These are phyloP conservation scores for Talaromyces verruculosus DNA, from an alignment of 2,329 filamentous ascomycete genomes.

Conservation along the genomic window DNA sequence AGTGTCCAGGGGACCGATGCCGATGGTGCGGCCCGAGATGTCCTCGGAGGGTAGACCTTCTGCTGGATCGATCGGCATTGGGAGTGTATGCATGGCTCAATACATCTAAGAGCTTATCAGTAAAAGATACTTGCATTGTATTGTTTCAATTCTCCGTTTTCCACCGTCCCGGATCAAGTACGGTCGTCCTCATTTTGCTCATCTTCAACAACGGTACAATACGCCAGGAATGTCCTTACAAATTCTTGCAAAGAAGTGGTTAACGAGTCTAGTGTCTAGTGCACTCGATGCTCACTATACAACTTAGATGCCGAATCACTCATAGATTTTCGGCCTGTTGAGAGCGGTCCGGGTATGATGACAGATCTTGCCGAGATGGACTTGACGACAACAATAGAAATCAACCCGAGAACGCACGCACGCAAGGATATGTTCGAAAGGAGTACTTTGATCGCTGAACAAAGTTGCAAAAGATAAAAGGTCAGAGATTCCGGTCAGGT, in stretches of 20 bases:
- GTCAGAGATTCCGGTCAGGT: neutral
- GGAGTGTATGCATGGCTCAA: constrained; percentile 9
- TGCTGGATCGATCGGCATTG: constrained; percentile 12
- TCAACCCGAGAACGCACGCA: neutral
- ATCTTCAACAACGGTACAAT: neutral
- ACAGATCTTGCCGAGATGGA: neutral
- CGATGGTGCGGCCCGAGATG: neutral
- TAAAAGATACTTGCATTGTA: neutral
- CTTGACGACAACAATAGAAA: neutral
- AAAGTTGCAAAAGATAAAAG: neutral
- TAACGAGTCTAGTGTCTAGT: neutral
- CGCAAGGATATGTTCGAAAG: neutral
- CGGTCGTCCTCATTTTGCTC: neutral
- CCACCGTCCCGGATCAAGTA: neutral
- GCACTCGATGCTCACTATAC: neutral
- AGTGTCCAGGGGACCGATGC: constrained; percentile 1
- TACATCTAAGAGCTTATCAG: constrained; percentile 12
- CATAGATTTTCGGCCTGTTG: neutral
- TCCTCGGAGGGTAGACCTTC: constrained; percentile 16
- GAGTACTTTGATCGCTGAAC: neutral
- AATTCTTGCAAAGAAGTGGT: neutral
- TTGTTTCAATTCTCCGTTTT: neutral
- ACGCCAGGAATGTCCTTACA: neutral
- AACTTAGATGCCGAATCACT: neutral
- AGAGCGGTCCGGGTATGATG: neutral